phyloP scores from a whole-genome alignment of 805 yeast genomes.

The Monosporozyma solicola region DNA sequence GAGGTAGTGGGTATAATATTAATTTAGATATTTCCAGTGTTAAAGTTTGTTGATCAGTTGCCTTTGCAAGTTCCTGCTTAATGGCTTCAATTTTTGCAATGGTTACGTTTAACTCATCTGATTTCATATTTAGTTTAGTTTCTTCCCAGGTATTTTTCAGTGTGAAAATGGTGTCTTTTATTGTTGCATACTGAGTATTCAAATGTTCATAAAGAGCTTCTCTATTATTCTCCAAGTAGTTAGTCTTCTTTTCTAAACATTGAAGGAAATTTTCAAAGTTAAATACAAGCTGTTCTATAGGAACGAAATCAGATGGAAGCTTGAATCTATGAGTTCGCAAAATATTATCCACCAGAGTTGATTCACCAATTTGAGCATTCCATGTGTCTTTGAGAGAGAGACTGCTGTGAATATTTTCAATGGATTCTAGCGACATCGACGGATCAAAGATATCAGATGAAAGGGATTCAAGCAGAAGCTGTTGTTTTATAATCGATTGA shows the following conservation, averaged over 20 bases:
- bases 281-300: conserved; percentile 52
- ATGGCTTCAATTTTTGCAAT: background rate
- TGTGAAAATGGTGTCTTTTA: background rate
- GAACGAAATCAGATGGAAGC: conserved; percentile 48
- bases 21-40: background rate
- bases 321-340: conserved; percentile 34
- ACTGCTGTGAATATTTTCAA: background rate
- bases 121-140: background rate
- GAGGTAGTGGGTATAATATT: background rate
- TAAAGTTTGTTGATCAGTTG: background rate
- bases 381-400: conserved; percentile 12
- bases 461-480: background rate
- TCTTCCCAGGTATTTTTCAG: background rate
- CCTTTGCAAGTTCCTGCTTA: background rate
- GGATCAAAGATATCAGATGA: background rate
- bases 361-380: conserved; percentile 13
- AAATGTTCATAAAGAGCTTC: background rate
- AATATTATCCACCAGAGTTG: conserved; percentile 24
- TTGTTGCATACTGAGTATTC: background rate
- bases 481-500: background rate
- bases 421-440: background rate
- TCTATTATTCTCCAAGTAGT: background rate
- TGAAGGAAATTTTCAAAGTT: conserved; percentile 34
- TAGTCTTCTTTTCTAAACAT: background rate
- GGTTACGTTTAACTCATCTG: too few species aligned